A percentile compares a stretch with the other conserved stretches of the same genome.
phyloP scores from a whole-genome alignment of 2,329 filamentous ascomycete genomes.

The Fusarium succisae region DNA sequence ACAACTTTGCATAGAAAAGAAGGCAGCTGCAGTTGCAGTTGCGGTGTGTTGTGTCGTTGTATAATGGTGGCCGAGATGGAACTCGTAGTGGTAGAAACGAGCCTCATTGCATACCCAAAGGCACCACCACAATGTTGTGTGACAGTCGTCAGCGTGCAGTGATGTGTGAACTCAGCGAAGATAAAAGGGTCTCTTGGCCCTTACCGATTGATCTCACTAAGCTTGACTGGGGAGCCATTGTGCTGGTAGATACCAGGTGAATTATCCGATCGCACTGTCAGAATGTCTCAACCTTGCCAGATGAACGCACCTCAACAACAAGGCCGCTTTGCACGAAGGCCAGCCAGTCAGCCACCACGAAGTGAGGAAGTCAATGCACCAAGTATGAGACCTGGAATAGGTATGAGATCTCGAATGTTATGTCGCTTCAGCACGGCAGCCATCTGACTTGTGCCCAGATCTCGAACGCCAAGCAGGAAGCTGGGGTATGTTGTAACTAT shows the following conservation, averaged over 20 bases:
- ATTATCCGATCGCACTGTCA: neutral
- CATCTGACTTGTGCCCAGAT: neutral
- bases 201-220: neutral
- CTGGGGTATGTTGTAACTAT: neutral
- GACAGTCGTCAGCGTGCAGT: neutral
- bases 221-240: neutral
- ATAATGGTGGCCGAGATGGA: neutral
- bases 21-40: slow-evolving; percentile 11
- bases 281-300: neutral
- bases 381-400: neutral
- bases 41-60: neutral
- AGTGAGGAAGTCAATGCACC: neutral
- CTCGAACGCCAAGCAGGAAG: neutral
- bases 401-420: neutral
- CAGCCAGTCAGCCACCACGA: neutral
- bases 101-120: neutral
- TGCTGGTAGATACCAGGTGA: neutral
- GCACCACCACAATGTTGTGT: neutral
- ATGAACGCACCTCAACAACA: neutral
- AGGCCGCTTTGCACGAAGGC: neutral
- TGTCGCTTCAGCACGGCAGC: neutral
- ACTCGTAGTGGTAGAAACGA: neutral
- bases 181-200: slow-evolving; percentile 12
- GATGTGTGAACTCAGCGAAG: neutral
- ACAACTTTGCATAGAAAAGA: neutral